These are phyloP conservation scores for Sporopachydermia lactativora DNA, from an alignment of 805 yeast genomes.

Conservation along the genomic window DNA sequence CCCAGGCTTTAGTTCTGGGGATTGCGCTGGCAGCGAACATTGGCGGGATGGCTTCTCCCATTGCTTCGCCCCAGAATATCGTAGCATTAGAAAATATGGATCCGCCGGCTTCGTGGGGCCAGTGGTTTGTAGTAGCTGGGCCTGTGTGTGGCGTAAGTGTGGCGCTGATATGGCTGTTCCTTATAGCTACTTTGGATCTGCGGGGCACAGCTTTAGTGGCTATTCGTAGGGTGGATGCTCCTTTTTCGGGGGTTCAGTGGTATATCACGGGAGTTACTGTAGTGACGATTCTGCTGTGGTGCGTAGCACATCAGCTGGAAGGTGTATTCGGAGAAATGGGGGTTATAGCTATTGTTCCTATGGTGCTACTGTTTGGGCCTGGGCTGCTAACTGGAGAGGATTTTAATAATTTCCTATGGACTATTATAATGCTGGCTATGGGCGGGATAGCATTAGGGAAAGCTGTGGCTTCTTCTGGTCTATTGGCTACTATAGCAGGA, in stretches of 20 bases:
- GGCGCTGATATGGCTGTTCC: slow-evolving; percentile 56
- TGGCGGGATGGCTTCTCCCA: slow-evolving; percentile 97
- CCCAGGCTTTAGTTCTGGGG: slow-evolving; percentile 76
- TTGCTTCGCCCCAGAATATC: slow-evolving; percentile 93
- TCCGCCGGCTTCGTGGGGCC: slow-evolving; percentile 77
- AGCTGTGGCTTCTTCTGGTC: slow-evolving; percentile 86
- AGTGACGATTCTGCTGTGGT: slow-evolving; percentile 76
- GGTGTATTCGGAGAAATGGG: slow-evolving; percentile 89
- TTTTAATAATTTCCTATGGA: slow-evolving; percentile 94
- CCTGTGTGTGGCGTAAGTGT: slow-evolving; percentile 63
- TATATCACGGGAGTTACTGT: slow-evolving; percentile 56
- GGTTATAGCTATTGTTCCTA: slow-evolving; percentile 81
- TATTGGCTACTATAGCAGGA: slow-evolving; percentile 63
- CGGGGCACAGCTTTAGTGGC: slow-evolving; percentile 40
- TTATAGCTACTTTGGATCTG: slow-evolving; percentile 50
- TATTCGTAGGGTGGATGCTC: slow-evolving; percentile 42
- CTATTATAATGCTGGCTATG: slow-evolving; percentile 91
- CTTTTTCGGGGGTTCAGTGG: slow-evolving; percentile 60
- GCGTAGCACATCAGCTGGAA: slow-evolving; percentile 64
- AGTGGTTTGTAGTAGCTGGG: slow-evolving; percentile 81
- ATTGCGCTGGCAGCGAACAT: slow-evolving; percentile 86
- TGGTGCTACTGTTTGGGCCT: slow-evolving; percentile 84
- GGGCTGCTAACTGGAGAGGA: slow-evolving; percentile 81
- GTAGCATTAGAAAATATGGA: slow-evolving; percentile 81
- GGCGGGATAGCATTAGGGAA: slow-evolving; percentile 95